These are phyloP conservation scores for Paramecium biaurelia DNA, from an alignment of 73 alveolate species.

Conservation along the genomic window DNA sequence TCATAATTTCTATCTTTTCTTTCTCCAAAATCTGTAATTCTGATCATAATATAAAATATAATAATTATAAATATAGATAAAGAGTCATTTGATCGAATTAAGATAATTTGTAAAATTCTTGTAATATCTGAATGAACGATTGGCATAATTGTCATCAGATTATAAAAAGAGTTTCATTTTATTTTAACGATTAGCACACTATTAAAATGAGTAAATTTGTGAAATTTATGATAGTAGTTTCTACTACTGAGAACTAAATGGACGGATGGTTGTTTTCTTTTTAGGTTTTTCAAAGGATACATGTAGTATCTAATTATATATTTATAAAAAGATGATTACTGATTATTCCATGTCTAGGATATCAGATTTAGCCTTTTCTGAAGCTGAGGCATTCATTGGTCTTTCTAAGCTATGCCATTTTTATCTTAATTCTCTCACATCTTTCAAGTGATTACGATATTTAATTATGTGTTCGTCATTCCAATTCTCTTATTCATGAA, in stretches of 20 bases:
- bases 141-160: neutral
- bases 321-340: neutral
- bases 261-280: neutral
- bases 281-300: neutral
- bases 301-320: neutral
- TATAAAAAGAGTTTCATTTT: neutral
- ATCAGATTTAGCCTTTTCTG: neutral
- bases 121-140: slow-evolving; percentile 13
- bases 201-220: neutral
- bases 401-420: neutral
- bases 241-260: neutral
- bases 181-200: neutral
- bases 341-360: neutral
- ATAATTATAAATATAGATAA: neutral
- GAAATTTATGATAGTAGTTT: neutral
- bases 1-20: too few relatives aligned
- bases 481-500: slow-evolving; percentile 16
- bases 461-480: neutral
- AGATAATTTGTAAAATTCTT: neutral
- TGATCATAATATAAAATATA: neutral
- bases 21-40: neutral
- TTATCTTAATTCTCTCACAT: neutral
- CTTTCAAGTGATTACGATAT: neutral
- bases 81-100: neutral
- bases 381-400: neutral